phyloP scores from a whole-genome alignment of 2,329 filamentous ascomycete species.

The Celoporthe dispersa region DNA sequence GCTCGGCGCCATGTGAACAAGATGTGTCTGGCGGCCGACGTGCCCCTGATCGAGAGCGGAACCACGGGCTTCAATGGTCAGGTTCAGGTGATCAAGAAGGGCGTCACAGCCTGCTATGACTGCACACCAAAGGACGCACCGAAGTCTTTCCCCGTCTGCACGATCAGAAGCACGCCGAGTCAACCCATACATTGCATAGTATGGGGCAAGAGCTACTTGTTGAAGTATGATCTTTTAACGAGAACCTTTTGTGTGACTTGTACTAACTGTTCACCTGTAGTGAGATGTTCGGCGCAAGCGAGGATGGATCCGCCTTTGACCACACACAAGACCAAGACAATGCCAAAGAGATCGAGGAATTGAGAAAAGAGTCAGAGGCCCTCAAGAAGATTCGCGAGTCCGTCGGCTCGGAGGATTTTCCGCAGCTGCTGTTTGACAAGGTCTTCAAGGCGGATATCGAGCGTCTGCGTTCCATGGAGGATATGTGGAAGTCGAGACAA shows the following conservation, averaged over 20 bases:
- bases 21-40: slow-evolving; percentile 91
- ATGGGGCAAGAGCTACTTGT: slow-evolving; percentile 95
- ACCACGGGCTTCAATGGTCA: slow-evolving; percentile 98
- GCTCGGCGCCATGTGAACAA: slow-evolving; percentile 93
- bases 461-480: slow-evolving; percentile 82
- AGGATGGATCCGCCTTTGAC: slow-evolving; percentile 83
- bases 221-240: slow-evolving; percentile 58
- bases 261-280: slow-evolving; percentile 29
- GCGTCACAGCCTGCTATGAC: slow-evolving; percentile 93
- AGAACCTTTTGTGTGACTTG: slow-evolving; percentile 32
- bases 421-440: slow-evolving; percentile 85
- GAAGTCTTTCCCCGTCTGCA: slow-evolving; percentile 94
- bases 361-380: slow-evolving; percentile 82
- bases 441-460: slow-evolving; percentile 87
- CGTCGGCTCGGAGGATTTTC: slow-evolving; percentile 78
- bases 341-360: slow-evolving; percentile 82
- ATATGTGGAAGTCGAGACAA: slow-evolving; percentile 90
- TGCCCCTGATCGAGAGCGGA: slow-evolving; percentile 93
- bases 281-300: slow-evolving; percentile 90
- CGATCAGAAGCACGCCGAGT: slow-evolving; percentile 92
- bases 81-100: slow-evolving; percentile 94
- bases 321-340: slow-evolving; percentile 82
- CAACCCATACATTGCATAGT: slow-evolving; percentile 99
- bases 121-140: slow-evolving; percentile 88
- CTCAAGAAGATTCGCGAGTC: slow-evolving; percentile 81